Percentiles rank a stretch among this genome's conserved stretches.
phyloP scores from a whole-genome alignment of 2,329 filamentous ascomycete genomes.

The Cytospora chrysosperma region DNA sequence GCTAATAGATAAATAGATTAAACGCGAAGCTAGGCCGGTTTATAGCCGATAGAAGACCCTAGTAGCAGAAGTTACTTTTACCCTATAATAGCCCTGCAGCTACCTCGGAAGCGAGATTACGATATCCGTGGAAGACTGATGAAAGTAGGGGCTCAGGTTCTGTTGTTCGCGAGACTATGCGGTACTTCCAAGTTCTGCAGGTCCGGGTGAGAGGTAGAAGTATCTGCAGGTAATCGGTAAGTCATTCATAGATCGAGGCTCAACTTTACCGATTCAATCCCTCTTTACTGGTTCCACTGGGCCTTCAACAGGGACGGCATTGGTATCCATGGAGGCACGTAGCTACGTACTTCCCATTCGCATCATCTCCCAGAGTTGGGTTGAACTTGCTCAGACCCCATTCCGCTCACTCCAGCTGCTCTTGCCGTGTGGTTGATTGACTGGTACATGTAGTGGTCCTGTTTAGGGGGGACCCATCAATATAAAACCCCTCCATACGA shows the following conservation, averaged over 20 bases:
- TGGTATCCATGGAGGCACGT: conserved; percentile 10
- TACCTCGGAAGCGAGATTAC: too few species aligned
- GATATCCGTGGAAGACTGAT: too few species aligned
- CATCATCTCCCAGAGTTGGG: conserved; percentile 6
- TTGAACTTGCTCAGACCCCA: not conserved
- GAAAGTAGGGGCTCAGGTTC: too few species aligned
- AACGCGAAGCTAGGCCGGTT: too few species aligned
- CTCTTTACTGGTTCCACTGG: conserved; percentile 10
- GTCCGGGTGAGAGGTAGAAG: conserved; percentile 5
- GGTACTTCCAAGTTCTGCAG: conserved; percentile 8
- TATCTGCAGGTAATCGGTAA: conserved; percentile 7
- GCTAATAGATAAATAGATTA: too few species aligned
- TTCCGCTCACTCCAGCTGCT: conserved; percentile 7
- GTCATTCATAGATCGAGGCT: conserved; percentile 20
- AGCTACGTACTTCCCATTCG: not conserved
- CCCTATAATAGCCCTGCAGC: too few species aligned
- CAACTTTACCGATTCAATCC: conserved; percentile 15
- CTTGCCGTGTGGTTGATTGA: not conserved
- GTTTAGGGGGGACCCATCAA: conserved; percentile 2
- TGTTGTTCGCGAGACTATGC: too few species aligned
- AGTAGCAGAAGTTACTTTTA: too few species aligned
- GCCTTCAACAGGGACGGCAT: not conserved
- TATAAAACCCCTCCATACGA: conserved; percentile 23
- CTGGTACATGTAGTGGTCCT: not conserved
- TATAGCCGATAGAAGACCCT: too few species aligned